A percentile compares a stretch with the other conserved stretches of the same genome.
These are phyloP conservation scores for Pseudisothecium myosuroides DNA, from an alignment of 225 moss, liverwort and hornwort genomes.

Conservation along the genomic window DNA sequence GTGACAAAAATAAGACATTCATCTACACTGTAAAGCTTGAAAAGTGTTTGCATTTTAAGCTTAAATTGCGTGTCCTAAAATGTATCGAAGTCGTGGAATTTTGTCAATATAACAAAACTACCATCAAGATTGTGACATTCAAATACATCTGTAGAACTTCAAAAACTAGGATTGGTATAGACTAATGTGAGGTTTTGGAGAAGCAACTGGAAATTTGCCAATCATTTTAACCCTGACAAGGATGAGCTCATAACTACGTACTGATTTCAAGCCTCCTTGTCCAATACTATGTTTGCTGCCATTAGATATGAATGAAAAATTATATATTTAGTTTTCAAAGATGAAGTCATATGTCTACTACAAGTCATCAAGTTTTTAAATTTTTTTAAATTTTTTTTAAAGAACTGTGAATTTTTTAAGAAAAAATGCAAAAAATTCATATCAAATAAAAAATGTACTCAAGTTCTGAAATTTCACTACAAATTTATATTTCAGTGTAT, in stretches of 20 bases:
- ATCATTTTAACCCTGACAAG: neutral
- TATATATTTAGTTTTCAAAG: neutral
- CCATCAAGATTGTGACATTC: neutral
- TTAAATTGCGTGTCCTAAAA: fast-evolving
- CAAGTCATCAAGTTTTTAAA: neutral
- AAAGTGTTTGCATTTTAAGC: neutral
- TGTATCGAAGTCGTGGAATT: neutral
- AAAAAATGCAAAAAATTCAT: neutral
- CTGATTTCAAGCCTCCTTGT: neutral
- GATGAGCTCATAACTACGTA: fast-evolving
- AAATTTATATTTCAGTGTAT: fast-evolving
- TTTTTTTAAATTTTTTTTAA: neutral
- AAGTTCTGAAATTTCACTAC: fast-evolving
- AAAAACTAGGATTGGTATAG: neutral
- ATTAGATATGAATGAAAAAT: neutral
- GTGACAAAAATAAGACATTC: neutral
- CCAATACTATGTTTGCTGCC: neutral
- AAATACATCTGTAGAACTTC: neutral
- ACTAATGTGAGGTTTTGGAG: neutral
- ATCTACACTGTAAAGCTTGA: fast-evolving
- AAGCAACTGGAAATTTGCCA: too few relatives aligned
- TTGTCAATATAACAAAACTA: fast-evolving
- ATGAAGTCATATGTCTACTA: neutral
- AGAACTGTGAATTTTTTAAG: fast-evolving
- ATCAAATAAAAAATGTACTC: neutral